phyloP scores from a whole-genome alignment of 495 filamentous ascomycete species.

The Barbatosphaeria neglecta region DNA sequence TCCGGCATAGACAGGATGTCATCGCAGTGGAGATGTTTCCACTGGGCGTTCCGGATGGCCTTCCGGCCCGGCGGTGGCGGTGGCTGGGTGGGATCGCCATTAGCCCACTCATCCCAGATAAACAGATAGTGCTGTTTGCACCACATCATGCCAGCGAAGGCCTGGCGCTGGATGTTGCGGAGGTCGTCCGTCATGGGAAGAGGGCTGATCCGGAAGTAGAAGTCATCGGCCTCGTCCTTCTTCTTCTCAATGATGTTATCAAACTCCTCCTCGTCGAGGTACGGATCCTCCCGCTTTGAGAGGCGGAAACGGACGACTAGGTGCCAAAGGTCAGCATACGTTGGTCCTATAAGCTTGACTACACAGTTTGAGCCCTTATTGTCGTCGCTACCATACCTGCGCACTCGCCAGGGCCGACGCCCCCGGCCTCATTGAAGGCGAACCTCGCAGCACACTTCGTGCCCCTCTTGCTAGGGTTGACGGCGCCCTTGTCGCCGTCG shows the following conservation, averaged over 20 bases:
- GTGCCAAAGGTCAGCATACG: conserved; percentile 3
- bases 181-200: conserved; percentile 91
- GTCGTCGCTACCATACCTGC: conserved; percentile 51
- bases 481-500: conserved; percentile 60
- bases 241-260: conserved; percentile 85
- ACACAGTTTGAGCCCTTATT: too few species aligned
- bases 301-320: conserved; percentile 84
- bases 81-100: conserved; percentile 59
- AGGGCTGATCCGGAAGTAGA: conserved; percentile 86
- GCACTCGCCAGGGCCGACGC: conserved; percentile 79
- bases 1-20: conserved; percentile 96
- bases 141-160: conserved; percentile 95
- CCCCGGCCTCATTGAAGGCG: conserved; percentile 76
- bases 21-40: conserved; percentile 88
- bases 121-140: conserved; percentile 95
- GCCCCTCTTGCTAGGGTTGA: conserved; percentile 70
- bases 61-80: conserved; percentile 75
- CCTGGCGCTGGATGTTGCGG: conserved; percentile 89
- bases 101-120: conserved; percentile 95
- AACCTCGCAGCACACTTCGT: conserved; percentile 92
- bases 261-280: conserved; percentile 83
- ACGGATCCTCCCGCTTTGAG: conserved; percentile 57
- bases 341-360: background rate
- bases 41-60: conserved; percentile 70
- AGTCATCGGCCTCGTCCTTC: conserved; percentile 82